Conservation (phyloP, 2,329 filamentous ascomycete genomes). For the Nakataea oryzae region DNA sequence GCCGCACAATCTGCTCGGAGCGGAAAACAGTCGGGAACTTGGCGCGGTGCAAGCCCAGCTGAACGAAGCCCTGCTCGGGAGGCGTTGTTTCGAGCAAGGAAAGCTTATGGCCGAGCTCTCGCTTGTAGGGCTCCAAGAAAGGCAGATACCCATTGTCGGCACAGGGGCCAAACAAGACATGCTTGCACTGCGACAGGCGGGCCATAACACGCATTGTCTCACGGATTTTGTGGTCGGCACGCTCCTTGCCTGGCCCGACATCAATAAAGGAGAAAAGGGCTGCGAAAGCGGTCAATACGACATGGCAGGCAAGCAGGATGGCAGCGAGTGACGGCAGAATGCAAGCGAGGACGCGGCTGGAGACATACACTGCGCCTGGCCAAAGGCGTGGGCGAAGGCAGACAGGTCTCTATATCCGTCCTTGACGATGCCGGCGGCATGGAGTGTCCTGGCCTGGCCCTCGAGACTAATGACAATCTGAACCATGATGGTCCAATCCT, state of each 20-base stretch:
- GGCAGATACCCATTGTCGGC: constrained; percentile 23
- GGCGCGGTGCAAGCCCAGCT: constrained; percentile 16
- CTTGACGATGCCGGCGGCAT: constrained; percentile 14
- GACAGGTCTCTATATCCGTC: constrained; percentile 12
- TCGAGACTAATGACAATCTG: constrained; percentile 22
- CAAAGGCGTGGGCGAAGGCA: constrained; percentile 22
- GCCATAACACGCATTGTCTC: constrained; percentile 23
- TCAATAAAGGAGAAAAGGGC: constrained; percentile 23
- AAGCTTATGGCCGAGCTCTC: constrained; percentile 16
- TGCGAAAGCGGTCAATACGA: background rate
- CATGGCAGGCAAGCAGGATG: background rate
- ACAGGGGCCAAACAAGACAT: constrained; percentile 21
- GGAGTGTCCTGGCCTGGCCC: constrained; percentile 18
- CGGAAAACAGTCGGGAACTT: constrained; percentile 19
- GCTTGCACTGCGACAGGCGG: constrained; percentile 18
- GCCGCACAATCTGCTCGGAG: constrained; percentile 11
- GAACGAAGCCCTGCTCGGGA: constrained; percentile 18
- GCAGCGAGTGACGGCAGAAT: background rate
- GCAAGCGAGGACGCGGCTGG: background rate
- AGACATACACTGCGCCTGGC: constrained; percentile 14
- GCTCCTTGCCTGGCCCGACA: constrained; percentile 22
- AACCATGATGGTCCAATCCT: constrained; percentile 21
- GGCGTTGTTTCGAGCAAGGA: constrained; percentile 20
- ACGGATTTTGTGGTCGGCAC: constrained; percentile 22
- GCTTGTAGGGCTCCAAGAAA: constrained; percentile 20